phyloP scores from a whole-genome alignment of 345 rosid species.

The Eucalyptus microcorys region DNA sequence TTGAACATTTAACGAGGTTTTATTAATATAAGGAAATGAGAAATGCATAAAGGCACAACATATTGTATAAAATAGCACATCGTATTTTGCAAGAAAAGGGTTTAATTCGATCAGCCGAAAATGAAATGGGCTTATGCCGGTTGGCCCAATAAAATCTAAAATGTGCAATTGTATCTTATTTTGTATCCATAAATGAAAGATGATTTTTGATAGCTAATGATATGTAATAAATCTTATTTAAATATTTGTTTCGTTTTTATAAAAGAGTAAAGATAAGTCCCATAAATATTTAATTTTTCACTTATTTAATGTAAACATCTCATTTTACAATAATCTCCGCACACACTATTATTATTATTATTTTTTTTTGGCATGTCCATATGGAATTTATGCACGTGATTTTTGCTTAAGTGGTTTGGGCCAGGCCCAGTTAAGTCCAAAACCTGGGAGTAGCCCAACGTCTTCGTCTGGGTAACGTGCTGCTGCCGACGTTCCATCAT shows the following conservation, averaged over 20 bases:
- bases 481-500: neutral
- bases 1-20: neutral
- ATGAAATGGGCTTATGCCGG: neutral
- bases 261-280: neutral
- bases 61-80: neutral
- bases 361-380: neutral
- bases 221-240: rapidly evolving
- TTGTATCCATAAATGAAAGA: rapidly evolving
- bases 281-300: neutral
- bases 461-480: neutral
- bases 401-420: neutral
- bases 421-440: neutral
- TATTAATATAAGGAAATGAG: neutral
- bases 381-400: neutral
- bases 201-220: rapidly evolving
- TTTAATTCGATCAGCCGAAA: neutral
- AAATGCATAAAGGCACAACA: rapidly evolving
- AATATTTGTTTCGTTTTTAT: rapidly evolving
- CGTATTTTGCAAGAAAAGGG: rapidly evolving
- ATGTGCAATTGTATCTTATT: neutral
- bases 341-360: too few relatives aligned
- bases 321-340: neutral
- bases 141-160: neutral
- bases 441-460: neutral
- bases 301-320: neutral